A percentile compares a stretch with the other conserved stretches of the same genome.
Conservation (phyloP, 768 basidiomycete species). For the Sistotremastrum niveocremeum region DNA sequence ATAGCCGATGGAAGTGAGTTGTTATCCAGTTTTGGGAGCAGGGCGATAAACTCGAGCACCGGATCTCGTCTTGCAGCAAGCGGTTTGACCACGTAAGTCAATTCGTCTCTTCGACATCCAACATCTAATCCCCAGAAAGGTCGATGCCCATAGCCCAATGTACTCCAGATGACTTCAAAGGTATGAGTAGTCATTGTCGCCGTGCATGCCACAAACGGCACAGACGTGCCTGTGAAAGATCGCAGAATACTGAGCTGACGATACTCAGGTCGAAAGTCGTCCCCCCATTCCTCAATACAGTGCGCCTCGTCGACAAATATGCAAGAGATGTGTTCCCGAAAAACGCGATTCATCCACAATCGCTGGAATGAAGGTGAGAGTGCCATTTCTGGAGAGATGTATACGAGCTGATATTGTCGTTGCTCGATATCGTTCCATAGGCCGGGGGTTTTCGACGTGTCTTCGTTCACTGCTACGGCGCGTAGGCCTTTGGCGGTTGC, state of each 20-base stretch:
- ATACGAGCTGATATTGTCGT: too few species aligned
- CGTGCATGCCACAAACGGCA: conserved; percentile 17
- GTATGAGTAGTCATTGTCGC: conserved; percentile 15
- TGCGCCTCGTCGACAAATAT: conserved; percentile 22
- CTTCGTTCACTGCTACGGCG: conserved; percentile 16
- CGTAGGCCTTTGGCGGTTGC: conserved; percentile 15
- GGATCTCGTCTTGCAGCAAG: conserved; percentile 7
- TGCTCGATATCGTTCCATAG: too few species aligned
- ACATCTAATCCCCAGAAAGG: conserved; percentile 23
- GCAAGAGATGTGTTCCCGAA: conserved; percentile 13
- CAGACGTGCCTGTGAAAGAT: conserved; percentile 15
- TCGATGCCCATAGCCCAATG: conserved; percentile 15
- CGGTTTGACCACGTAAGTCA: conserved; percentile 8
- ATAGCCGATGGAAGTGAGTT: conserved; percentile 6
- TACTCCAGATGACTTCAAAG: conserved; percentile 16
- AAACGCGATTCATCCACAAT: conserved; percentile 17
- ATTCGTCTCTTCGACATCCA: conserved; percentile 15
- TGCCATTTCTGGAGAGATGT: conserved; percentile 17
- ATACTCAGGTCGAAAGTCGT: conserved; percentile 15
- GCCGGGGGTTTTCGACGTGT: too few species aligned
- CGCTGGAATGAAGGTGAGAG: conserved; percentile 13
- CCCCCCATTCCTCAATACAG: conserved; percentile 21
- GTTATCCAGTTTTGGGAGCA: conserved; percentile 6
- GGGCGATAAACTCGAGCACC: conserved; percentile 10
- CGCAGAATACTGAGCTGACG: conserved; percentile 12